Base-by-base conservation (phyloP, 169 alveolate genomes). In the Plasmodium yoelii region DNA sequence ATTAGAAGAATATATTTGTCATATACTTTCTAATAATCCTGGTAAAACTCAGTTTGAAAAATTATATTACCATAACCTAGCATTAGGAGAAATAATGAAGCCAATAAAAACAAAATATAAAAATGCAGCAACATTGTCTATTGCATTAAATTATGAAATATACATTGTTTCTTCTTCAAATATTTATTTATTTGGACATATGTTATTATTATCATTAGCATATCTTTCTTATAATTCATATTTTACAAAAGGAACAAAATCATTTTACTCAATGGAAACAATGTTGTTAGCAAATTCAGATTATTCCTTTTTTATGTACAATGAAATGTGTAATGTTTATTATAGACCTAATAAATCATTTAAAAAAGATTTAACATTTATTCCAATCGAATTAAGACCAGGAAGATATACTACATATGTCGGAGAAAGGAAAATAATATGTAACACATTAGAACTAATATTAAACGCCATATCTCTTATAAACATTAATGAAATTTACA, bases 291-390 rank as follows among this genome's bases (percentile, higher is more conserved):
- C 72, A 28, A 82, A 82, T 26, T 65, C 90, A 15, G 90, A 82
- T 82, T 56, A 39, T 26, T 22, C 73, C 18, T 82, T 82, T 55
- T 82, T 82, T 61, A 82, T 82, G 90, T 42, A n/a, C 12, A 82
- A 82, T 44, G 90, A 82, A 82, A 60, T 82, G 68, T 82, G 90
- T 46, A 68, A 82, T 68, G 49, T 82, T 46, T 59, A 82, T 56
- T 82, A 82, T 46, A 69, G 42, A 5, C 84, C 84, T n/a, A 34
- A 8, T 7, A 18, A 28, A 82, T 15, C 9, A n/a, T 69, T 82
- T 39, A 56, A 65, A 39, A 82, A 68, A 67, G 90, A 82, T 22
- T 44, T 82, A 67, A 82, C 90, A 7, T 82, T 82, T 60, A 68
- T 82, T 18, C 90, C 90, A 10, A 67, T 65, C 22, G 84, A 82